Evolutionary conservation across 495 filamentous ascomycete species (phyloP).

Genomic region (Podospora sp.): DNA sequence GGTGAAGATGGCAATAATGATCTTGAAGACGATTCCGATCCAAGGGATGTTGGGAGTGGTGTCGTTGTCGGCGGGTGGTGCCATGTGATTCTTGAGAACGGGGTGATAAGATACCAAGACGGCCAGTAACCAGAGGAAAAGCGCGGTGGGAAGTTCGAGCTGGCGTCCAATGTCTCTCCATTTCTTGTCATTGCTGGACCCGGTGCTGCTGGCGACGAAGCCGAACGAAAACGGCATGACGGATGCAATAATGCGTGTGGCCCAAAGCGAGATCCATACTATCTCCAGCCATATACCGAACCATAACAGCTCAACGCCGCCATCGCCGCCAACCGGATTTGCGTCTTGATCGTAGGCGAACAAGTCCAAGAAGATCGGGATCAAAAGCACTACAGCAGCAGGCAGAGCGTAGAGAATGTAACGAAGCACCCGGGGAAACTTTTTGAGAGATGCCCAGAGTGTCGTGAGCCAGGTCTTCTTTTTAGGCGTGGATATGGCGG

Average conservation of each 20-base stretch:
- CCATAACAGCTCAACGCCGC: slow-evolving; percentile 81
- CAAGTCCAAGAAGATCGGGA: slow-evolving; percentile 78
- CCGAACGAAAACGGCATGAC: slow-evolving; percentile 69
- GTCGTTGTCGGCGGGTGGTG: slow-evolving; percentile 44
- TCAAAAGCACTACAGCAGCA: slow-evolving; percentile 68
- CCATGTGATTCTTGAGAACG: slow-evolving; percentile 75
- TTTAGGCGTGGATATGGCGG: slow-evolving; percentile 57
- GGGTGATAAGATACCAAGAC: slow-evolving; percentile 73
- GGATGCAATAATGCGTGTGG: slow-evolving; percentile 73
- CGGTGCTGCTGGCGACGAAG: slow-evolving; percentile 72
- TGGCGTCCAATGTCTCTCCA: slow-evolving; percentile 89
- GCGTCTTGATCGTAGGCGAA: slow-evolving; percentile 55
- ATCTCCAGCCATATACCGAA: slow-evolving; percentile 95
- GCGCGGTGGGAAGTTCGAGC: slow-evolving; percentile 79
- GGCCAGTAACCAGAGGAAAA: slow-evolving; percentile 93
- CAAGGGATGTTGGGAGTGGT: slow-evolving; percentile 59
- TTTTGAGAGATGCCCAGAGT: slow-evolving; percentile 58
- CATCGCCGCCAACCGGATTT: slow-evolving; percentile 60
- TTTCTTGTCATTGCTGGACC: slow-evolving; percentile 83
- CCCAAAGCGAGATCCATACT: slow-evolving; percentile 91
- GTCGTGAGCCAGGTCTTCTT: slow-evolving; percentile 64
- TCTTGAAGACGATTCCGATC: slow-evolving; percentile 81
- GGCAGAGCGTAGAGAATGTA: slow-evolving; percentile 89
- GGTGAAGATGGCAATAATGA: slow-evolving; percentile 83
- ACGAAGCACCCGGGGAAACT: slow-evolving; percentile 75